Conservation (phyloP, 2,329 filamentous ascomycete species). For the Cercospora canescens region DNA sequence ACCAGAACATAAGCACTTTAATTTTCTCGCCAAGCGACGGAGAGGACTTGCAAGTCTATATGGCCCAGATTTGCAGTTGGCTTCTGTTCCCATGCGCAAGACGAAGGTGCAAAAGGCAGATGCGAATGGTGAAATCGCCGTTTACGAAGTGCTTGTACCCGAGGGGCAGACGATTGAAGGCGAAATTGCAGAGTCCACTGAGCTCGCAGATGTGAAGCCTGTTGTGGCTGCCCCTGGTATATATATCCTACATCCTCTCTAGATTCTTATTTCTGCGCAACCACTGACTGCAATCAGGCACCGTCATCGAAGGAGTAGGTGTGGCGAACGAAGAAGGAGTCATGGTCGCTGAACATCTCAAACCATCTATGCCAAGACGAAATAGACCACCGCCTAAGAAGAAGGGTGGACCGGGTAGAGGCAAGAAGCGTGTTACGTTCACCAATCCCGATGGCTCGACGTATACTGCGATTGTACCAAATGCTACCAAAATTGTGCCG, state of each 20-base stretch:
- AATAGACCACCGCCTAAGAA: slow-evolving; percentile 78
- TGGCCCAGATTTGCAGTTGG: slow-evolving; percentile 34
- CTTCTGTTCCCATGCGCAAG: slow-evolving; percentile 61
- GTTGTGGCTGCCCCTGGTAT: slow-evolving; percentile 55
- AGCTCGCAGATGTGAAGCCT: slow-evolving; percentile 45
- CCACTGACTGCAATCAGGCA: slow-evolving; percentile 28
- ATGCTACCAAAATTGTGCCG: slow-evolving; percentile 39
- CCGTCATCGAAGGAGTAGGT: slow-evolving; percentile 59
- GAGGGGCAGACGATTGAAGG: slow-evolving; percentile 80
- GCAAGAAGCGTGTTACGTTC: slow-evolving; percentile 72
- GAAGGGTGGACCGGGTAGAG: slow-evolving; percentile 73
- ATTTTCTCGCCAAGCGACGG: slow-evolving; percentile 61
- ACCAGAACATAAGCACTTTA: slow-evolving; percentile 54
- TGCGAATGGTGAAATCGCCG: slow-evolving; percentile 73
- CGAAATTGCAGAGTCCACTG: slow-evolving; percentile 67
- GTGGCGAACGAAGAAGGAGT: slow-evolving; percentile 63
- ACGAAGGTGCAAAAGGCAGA: slow-evolving; percentile 76
- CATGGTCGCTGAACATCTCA: slow-evolving; percentile 49
- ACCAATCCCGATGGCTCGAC: slow-evolving; percentile 44
- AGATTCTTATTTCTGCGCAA: neutral
- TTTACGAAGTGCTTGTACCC: slow-evolving; percentile 78
- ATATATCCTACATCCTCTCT: neutral
- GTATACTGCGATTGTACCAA: slow-evolving; percentile 41
- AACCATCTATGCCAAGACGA: slow-evolving; percentile 48
- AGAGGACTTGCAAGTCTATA: slow-evolving; percentile 59